These are phyloP conservation scores for Globisporangium orthogonon DNA, from an alignment of 352 stramenopile species.

Conservation along the genomic window DNA sequence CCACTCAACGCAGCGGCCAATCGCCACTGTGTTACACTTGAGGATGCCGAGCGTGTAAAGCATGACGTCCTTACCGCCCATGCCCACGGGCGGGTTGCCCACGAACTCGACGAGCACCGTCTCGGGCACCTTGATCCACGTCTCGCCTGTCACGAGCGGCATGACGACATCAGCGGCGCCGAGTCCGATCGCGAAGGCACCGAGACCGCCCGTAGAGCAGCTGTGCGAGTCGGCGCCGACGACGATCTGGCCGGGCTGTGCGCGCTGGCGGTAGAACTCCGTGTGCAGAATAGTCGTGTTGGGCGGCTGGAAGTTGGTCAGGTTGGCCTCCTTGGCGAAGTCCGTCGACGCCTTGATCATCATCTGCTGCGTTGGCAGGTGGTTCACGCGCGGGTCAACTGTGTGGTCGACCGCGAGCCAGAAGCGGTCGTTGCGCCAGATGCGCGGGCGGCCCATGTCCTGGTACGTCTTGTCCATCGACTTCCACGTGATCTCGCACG, in stretches of 20 bases:
- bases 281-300: constrained; percentile 87
- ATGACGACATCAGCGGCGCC: constrained; percentile 82
- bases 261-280: constrained; percentile 82
- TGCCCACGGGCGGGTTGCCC: constrained; percentile 52
- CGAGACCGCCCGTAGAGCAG: constrained; percentile 68
- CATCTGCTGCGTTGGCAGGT: constrained; percentile 77
- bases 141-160: constrained; percentile 81
- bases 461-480: constrained; percentile 78
- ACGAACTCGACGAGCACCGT: constrained; percentile 84
- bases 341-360: constrained; percentile 83
- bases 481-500: constrained; percentile 87
- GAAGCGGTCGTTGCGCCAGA: constrained; percentile 84
- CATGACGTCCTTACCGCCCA: constrained; percentile 86
- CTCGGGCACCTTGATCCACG: constrained; percentile 85
- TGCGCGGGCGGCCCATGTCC: constrained; percentile 39
- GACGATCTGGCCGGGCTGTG: constrained; percentile 79
- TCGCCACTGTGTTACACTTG: constrained; percentile 85
- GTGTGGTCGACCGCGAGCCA: constrained; percentile 85
- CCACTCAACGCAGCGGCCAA: constrained; percentile 73
- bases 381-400: constrained; percentile 78
- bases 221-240: constrained; percentile 78
- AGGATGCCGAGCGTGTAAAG: constrained; percentile 78
- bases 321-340: constrained; percentile 70
- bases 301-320: constrained; percentile 80
- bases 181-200: constrained; percentile 73